These are phyloP conservation scores for Phyllosticta capitalensis DNA, from an alignment of 2,329 filamentous ascomycete genomes.

Conservation along the genomic window DNA sequence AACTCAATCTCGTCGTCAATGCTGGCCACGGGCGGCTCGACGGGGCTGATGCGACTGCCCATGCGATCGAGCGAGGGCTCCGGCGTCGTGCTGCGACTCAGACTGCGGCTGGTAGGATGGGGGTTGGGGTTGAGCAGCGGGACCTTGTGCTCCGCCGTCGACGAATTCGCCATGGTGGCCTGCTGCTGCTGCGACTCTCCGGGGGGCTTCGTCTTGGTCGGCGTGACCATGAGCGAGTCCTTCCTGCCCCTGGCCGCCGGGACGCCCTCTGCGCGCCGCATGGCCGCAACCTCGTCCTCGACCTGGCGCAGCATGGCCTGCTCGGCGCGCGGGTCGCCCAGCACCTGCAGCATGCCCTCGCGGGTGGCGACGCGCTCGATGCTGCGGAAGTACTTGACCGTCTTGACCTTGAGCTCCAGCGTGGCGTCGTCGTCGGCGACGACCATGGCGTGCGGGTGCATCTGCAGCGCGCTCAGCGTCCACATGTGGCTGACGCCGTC, in stretches of 20 bases:
- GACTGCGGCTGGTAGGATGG: conserved; percentile 14
- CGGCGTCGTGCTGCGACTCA: conserved; percentile 20
- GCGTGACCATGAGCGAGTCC: conserved; percentile 17
- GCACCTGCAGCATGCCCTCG: conserved; percentile 36
- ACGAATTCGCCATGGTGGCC: background rate
- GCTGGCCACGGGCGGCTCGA: conserved; percentile 2
- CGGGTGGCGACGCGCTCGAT: conserved; percentile 39
- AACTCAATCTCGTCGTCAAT: conserved; percentile 21
- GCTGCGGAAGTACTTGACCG: conserved; percentile 39
- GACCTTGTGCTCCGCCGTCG: background rate
- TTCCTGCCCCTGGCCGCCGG: background rate
- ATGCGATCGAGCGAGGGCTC: conserved; percentile 28
- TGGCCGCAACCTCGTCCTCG: conserved; percentile 18
- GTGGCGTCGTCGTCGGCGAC: conserved; percentile 68
- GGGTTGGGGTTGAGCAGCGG: conserved; percentile 8
- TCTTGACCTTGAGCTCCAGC: conserved; percentile 39
- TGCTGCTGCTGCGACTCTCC: background rate
- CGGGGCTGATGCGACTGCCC: conserved; percentile 17
- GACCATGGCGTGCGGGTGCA: conserved; percentile 73
- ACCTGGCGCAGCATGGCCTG: background rate
- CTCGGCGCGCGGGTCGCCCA: conserved; percentile 13
- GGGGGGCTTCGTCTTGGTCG: conserved; percentile 11
- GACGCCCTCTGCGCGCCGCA: conserved; percentile 26
- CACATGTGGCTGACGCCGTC: conserved; percentile 84
- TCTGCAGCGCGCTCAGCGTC: conserved; percentile 71